Base-by-base conservation (phyloP, 371 early-diverging fungal species). In the Mortierella sp. region DNA sequence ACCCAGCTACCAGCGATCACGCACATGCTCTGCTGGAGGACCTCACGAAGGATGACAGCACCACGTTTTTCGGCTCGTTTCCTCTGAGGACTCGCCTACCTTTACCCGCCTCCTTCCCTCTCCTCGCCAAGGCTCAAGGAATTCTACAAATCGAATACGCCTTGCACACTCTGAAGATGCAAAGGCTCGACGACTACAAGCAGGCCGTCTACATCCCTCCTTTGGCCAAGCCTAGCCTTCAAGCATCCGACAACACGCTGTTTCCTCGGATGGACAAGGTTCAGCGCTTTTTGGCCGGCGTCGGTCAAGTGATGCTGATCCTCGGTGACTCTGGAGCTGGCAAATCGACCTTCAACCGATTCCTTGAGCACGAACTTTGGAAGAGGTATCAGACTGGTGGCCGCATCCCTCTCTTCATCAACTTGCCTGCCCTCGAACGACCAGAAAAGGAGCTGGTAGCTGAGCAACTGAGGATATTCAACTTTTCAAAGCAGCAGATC, bases 321-420 rank as follows among this genome's bases (percentile, higher is more conserved):
- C n/a, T 58, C 58, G 70, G 58, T 2, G 70, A 69, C 19, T 52
- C 53, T 9, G 58, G 58, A 55, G 26, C 58, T 13, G 70, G 70
- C 24, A 69, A 58, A 55, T 69, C 70, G 58, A 69, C 70, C 26
- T 69, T 69, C 44, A 69, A 34, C 43, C 24, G 53, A 16, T 22
- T 43, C 29, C 41, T 69, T 11, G 70, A 52, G 16, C 5, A 58
- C 22, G 19, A 14, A 8, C 31, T 69, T 3, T 69, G 70, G 70
- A 22, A 43, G 16, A 58, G 55, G 1, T 69, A 69, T 43, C 39
- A 40, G 29, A 1, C 14, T 7, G 70, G n/a, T 1, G 31, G 44
- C 0, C 22, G 7, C 4, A 44, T 69, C 16, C 70, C 70, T 2
- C 22, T 69, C 7, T 34, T 55, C 34, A 29, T 69, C 58, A 52